Evolutionary conservation across 805 yeast species (phyloP).

Genomic region (Candida insectalens): DNA sequence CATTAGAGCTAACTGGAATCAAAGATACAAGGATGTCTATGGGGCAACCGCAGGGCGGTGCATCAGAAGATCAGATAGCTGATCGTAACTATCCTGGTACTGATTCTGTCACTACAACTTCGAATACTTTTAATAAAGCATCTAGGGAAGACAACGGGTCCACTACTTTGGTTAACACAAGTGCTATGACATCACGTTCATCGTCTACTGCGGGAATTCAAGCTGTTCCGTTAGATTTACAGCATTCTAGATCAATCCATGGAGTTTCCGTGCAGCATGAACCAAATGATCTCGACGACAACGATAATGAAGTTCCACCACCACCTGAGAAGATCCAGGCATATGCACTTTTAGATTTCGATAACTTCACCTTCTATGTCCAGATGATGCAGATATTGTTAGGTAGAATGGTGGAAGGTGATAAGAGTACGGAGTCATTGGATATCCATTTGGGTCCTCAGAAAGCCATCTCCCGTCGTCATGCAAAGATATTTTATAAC

Average conservation of each 20-base stretch:
- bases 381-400: slow-evolving; percentile 90
- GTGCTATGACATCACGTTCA: too few species aligned
- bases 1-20: too few species aligned
- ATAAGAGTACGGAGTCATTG: slow-evolving; percentile 44
- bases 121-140: too few species aligned
- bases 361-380: slow-evolving; percentile 86
- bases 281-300: slow-evolving; percentile 1
- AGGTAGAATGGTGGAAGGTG: slow-evolving; percentile 81
- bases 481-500: slow-evolving; percentile 92
- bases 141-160: too few species aligned
- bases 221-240: neutral
- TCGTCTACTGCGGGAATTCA: too few species aligned
- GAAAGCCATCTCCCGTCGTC: slow-evolving; percentile 88
- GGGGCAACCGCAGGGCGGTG: too few species aligned
- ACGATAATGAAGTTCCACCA: neutral
- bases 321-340: slow-evolving; percentile 34
- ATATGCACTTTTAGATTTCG: slow-evolving; percentile 80
- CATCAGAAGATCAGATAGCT: too few species aligned
- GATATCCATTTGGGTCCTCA: slow-evolving; percentile 91
- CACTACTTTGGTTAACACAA: too few species aligned
- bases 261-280: slow-evolving; percentile 2
- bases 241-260: slow-evolving; percentile 1
- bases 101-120: too few species aligned
- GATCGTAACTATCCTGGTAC: too few species aligned
- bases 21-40: too few species aligned